Evolutionary conservation across 2,329 filamentous ascomycete species (phyloP), one percentile per base, ranked within the genome.

Genomic region (Hymenoscyphus salicellus): DNA sequence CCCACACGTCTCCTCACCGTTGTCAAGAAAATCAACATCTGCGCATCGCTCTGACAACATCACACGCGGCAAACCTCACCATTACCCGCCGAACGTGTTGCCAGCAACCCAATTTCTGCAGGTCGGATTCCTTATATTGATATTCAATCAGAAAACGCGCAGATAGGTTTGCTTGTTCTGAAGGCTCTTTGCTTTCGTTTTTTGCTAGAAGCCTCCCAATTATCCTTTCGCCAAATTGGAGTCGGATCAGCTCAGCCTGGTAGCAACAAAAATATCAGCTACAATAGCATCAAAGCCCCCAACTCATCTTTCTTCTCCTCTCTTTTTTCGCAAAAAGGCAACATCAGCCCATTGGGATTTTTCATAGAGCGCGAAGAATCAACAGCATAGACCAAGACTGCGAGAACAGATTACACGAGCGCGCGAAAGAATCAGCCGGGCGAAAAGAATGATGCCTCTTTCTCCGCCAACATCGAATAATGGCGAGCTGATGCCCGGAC

Each of bases 391-490:
- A 62, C 20, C 46, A 61, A 49, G 43, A 17, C 17, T 26, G 26
- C 16, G n/a, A 14, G 20, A 55, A n/a, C n/a, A 46, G n/a, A 55
- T 7, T 17, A 43, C 56, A 49, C 43, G n/a, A 49, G 10, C 46
- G 46, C 43, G 11, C 60, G 30, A 28, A 49, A 17, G 30, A n/a
- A 58, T 63, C 20, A 58, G 17, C 14, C 36, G 38, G 30, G 58
- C 58, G 17, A 17, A 56, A 62, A 60, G 46, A 38, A 58, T 20
- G 73, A 74, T 74, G 72, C 60, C 72, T 49, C 63, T 64, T 38
- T 71, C 71, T 62, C 68, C 73, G 30, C 82, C 83, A 64, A 78
- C 79, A 62, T 78, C 78, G 23, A 74, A 74, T 61, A 72, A 73
- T 63, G 74, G 74, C 64, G 78, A 79, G 55, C 67, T 80, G 30